phyloP scores from a whole-genome alignment of 192 early-diverging fungal species.

The Coemansia sp. region DNA sequence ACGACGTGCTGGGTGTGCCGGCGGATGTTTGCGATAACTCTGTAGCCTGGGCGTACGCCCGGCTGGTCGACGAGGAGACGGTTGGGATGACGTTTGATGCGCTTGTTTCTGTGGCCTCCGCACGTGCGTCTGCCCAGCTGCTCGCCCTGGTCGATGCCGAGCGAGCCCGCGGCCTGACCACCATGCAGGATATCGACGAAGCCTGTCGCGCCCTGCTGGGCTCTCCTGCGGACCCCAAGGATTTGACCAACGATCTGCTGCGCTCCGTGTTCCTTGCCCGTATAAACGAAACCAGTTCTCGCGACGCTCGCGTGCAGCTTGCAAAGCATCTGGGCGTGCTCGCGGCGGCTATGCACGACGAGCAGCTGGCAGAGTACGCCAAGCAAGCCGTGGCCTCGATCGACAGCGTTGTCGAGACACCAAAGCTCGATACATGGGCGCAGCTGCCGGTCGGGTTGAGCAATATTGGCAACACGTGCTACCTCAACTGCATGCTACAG shows the following conservation, averaged over 20 bases:
- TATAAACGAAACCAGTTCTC: conserved; percentile 14
- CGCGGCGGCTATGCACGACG: conserved; percentile 23
- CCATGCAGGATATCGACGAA: conserved; percentile 27
- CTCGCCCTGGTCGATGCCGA: conserved; percentile 51
- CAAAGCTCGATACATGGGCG: conserved; percentile 26
- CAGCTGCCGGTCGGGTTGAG: conserved; percentile 67
- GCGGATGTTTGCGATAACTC: conserved; percentile 48
- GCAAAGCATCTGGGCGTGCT: conserved; percentile 23
- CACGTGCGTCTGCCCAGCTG: conserved; percentile 38
- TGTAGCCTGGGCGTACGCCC: conserved; percentile 55
- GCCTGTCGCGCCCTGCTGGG: conserved; percentile 52
- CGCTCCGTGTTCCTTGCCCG: conserved; percentile 35
- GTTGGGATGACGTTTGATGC: conserved; percentile 45
- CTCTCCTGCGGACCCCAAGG: conserved; percentile 35
- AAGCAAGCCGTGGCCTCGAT: conserved; percentile 12
- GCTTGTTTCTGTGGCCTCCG: conserved; percentile 37
- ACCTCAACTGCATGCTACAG: conserved; percentile 81
- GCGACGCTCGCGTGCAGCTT: conserved; percentile 35
- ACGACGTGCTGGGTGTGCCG: conserved; percentile 38
- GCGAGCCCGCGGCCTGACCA: conserved; percentile 55
- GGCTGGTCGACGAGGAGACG: conserved; percentile 49
- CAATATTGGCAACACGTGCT: conserved; percentile 89
- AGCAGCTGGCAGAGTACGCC: conserved; percentile 26
- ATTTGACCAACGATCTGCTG: conserved; percentile 26
- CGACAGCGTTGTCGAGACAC: conserved; percentile 1